Percentiles rank a stretch among this genome's conserved stretches.
phyloP scores from a whole-genome alignment of 305 asterid species.

The Fraxinus platypoda region DNA sequence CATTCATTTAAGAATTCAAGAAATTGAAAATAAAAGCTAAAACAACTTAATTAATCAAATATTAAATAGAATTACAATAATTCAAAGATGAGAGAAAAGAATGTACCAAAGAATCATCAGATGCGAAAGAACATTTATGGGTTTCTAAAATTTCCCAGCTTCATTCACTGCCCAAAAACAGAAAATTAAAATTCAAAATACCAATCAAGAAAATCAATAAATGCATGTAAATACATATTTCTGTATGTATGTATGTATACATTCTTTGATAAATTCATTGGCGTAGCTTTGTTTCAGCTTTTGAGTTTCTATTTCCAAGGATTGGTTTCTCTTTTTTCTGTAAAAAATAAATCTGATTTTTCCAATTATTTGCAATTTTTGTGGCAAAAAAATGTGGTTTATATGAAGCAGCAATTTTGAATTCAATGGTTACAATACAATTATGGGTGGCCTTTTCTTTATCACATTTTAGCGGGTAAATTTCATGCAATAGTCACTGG shows the following conservation, averaged over 20 bases:
- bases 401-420: neutral
- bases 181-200: constrained; percentile 4
- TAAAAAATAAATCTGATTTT: neutral
- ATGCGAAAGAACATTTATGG: constrained; percentile 25
- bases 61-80: neutral
- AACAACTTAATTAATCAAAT: constrained; percentile 5
- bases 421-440: constrained; percentile 6
- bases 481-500: neutral
- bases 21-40: neutral
- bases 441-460: neutral
- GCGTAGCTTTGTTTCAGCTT: constrained; percentile 13
- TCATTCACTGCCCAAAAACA: constrained; percentile 32
- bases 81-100: constrained; percentile 2
- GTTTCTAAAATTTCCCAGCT: constrained; percentile 22
- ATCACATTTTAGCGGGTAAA: neutral
- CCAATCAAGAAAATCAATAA: neutral
- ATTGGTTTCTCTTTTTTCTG: constrained; percentile 10
- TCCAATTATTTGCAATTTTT: neutral
- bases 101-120: constrained; percentile 42
- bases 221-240: constrained; percentile 1
- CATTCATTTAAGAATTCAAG: neutral
- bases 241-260: neutral
- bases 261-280: constrained; percentile 29
- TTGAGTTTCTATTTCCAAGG: neutral
- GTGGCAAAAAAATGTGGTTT: neutral